Base-by-base conservation (phyloP, 2,329 filamentous ascomycete species). In the Cercospora nicotianae region DNA sequence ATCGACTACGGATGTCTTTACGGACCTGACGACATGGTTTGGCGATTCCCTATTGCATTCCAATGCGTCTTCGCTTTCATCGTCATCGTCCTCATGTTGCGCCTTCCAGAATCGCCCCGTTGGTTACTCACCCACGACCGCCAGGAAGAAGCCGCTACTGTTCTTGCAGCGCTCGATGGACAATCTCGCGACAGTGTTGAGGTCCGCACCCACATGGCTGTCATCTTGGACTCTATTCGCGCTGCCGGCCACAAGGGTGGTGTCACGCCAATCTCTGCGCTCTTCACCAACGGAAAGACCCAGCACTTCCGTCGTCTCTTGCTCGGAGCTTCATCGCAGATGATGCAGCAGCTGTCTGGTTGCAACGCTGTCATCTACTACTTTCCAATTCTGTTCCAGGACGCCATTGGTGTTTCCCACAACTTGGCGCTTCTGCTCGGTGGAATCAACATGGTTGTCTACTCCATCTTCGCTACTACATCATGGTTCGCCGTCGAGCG, bases 401-500 rank as follows among this genome's bases (percentile, higher is more conserved):
- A 77, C 33, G 88, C 86, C 1, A 87, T 91, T 69, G 82, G 84
- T 65, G 69, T 78, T 53, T 66, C 68, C 13, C 75, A 80, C 57
- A 81, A 82, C 51, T 74, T 83, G 70, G 80, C 81, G 4, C 74
- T 84, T 7, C 73, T 83, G 8, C 77, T 83, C 1, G 80, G 80
- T 28, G 81, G 81, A 63, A 79, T 86, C 48, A 86, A 78, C 85
- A 86, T 84, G 81, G 85, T 68, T 36, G 80, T 86, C n/a, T 87
- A 87, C 75, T 75, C 83, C 55, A 82, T 86, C 67, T 86, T 86
- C 68, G 85, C 86, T 0, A 85, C 83, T 0, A 79, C 85, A 0
- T 89, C 89, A 3, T 87, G 89, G 87, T 89, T 88, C 73, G 80
- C 87, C 63, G 87, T 91, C 36, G 89, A 91, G 77, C 84, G 86